Evolutionary conservation across 441 rosid species (phyloP).

Genomic region (Breynia disticha): DNA sequence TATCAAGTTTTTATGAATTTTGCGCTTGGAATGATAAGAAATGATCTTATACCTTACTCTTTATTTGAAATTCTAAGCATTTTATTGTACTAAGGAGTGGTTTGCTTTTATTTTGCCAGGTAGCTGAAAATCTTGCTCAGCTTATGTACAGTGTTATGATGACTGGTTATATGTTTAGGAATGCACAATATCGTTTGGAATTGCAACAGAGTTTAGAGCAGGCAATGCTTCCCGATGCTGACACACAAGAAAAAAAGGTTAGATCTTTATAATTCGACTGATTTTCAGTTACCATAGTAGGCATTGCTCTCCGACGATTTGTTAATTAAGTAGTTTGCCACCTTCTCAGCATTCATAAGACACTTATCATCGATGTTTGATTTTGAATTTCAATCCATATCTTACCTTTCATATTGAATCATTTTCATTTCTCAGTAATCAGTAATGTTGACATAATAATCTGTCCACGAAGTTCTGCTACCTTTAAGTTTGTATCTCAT

Average conservation of each 20-base stretch:
- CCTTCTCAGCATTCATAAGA: too few relatives aligned
- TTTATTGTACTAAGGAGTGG: constrained; percentile 9
- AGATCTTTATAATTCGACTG: neutral
- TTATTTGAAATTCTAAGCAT: neutral
- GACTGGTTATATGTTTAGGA: constrained; percentile 98
- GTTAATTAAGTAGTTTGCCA: too few relatives aligned
- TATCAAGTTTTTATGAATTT: too few relatives aligned
- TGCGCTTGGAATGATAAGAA: neutral
- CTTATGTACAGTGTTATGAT: constrained; percentile 93
- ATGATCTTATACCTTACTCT: neutral
- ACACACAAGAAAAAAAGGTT: constrained; percentile 55
- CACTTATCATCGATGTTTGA: too few relatives aligned
- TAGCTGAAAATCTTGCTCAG: constrained; percentile 96
- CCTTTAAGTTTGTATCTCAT: neutral
- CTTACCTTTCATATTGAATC: too few relatives aligned
- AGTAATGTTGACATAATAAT: too few relatives aligned
- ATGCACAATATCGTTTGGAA: constrained; percentile 81
- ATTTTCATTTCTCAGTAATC: too few relatives aligned
- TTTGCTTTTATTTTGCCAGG: constrained; percentile 38
- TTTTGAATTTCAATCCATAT: too few relatives aligned
- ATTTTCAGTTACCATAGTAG: neutral
- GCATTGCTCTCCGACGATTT: neutral
- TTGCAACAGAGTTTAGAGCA: constrained; percentile 90
- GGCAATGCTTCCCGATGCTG: constrained; percentile 73
- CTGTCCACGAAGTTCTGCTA: neutral